These are phyloP conservation scores for Fomitopsis palustris DNA, from an alignment of 1,284 basidiomycete species.

Conservation along the genomic window DNA sequence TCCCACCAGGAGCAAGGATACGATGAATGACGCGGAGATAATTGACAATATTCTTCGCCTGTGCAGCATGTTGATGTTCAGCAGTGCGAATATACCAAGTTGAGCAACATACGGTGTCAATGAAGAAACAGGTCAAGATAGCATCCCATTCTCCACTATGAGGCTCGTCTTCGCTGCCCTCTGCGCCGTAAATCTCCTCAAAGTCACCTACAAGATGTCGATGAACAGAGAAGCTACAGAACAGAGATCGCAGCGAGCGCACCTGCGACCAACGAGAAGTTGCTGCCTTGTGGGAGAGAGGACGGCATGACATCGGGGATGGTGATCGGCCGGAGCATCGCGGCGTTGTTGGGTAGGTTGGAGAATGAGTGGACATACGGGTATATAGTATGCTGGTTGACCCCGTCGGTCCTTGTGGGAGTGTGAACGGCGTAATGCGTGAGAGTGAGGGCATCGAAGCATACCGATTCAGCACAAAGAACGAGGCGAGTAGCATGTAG, in stretches of 20 bases:
- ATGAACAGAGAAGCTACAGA: background rate
- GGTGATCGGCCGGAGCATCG: constrained; percentile 63
- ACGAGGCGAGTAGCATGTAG: constrained; percentile 87
- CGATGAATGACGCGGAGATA: constrained; percentile 82
- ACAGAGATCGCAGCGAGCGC: background rate
- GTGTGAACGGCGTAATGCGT: background rate
- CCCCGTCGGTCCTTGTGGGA: constrained; percentile 54
- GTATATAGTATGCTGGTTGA: constrained; percentile 72
- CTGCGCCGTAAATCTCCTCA: constrained; percentile 82
- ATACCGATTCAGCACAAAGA: constrained; percentile 58
- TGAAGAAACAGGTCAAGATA: constrained; percentile 95
- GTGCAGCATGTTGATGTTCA: background rate
- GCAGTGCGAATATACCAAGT: background rate
- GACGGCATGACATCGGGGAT: constrained; percentile 86
- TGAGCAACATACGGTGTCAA: constrained; percentile 74
- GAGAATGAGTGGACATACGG: constrained; percentile 91
- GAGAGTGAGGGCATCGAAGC: background rate
- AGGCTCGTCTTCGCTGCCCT: constrained; percentile 49
- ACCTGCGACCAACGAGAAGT: constrained; percentile 78
- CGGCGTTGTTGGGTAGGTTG: constrained; percentile 59
- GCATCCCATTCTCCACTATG: constrained; percentile 84
- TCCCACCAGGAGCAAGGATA: constrained; percentile 77
- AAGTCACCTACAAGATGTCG: constrained; percentile 68
- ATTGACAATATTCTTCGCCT: constrained; percentile 92
- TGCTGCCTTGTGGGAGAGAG: constrained; percentile 51